Conservation (phyloP, 2,329 filamentous ascomycete species). For the Fusarium dimerum region DNA sequence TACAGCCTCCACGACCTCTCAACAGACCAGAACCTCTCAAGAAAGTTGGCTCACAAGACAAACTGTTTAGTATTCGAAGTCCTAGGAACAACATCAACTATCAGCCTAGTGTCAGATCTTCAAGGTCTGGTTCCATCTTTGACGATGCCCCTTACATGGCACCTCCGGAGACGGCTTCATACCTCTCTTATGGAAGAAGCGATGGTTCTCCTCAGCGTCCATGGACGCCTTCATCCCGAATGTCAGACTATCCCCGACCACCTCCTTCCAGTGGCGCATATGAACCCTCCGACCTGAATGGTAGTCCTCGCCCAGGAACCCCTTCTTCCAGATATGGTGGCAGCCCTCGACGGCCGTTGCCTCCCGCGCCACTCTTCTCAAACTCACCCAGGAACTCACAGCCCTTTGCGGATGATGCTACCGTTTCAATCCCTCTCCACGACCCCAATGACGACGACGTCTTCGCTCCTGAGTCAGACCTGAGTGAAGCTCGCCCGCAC, state of each 20-base stretch:
- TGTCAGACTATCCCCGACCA: slow-evolving; percentile 53
- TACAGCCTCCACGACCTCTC: slow-evolving; percentile 13
- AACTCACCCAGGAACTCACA: slow-evolving; percentile 50
- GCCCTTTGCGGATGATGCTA: slow-evolving; percentile 65
- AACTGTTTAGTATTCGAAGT: slow-evolving; percentile 43
- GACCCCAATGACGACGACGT: slow-evolving; percentile 65
- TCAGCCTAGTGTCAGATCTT: slow-evolving; percentile 54
- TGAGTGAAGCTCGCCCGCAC: slow-evolving; percentile 53
- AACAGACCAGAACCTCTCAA: slow-evolving; percentile 20
- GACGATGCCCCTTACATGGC: slow-evolving; percentile 61
- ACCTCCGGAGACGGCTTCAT: slow-evolving; percentile 61
- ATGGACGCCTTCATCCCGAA: slow-evolving; percentile 56
- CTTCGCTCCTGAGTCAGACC: slow-evolving; percentile 65
- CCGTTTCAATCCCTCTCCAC: slow-evolving; percentile 71
- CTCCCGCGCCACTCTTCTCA: slow-evolving; percentile 84
- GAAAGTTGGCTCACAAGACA: slow-evolving; percentile 43
- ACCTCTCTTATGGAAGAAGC: slow-evolving; percentile 55
- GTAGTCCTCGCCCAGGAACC: slow-evolving; percentile 85
- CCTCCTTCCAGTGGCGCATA: slow-evolving; percentile 72
- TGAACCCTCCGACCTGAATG: slow-evolving; percentile 86
- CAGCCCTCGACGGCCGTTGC: slow-evolving; percentile 82
- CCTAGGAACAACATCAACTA: slow-evolving; percentile 44
- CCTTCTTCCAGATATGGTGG: slow-evolving; percentile 87
- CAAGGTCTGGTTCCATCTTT: slow-evolving; percentile 50
- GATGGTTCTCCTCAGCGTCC: slow-evolving; percentile 55